Percentiles rank a stretch among this genome's conserved stretches.
phyloP scores from a whole-genome alignment of 2,329 filamentous ascomycete genomes.

The Pestalotiopsis sp. region DNA sequence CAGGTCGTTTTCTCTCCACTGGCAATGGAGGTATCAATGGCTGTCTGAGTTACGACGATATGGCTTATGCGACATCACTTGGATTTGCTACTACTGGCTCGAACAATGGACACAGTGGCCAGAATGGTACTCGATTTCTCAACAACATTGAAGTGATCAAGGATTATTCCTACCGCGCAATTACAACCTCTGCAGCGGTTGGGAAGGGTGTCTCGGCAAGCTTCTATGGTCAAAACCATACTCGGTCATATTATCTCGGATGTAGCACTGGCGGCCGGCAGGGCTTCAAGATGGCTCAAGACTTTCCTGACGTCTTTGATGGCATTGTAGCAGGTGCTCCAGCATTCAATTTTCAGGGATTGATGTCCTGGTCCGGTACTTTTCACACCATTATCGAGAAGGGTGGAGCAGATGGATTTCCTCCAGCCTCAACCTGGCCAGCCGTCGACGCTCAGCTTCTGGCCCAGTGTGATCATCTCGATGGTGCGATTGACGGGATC shows the following conservation, averaged over 20 bases:
- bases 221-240: constrained; percentile 44
- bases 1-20: constrained; percentile 45
- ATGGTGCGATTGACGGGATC: constrained; percentile 19
- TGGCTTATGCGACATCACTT: constrained; percentile 42
- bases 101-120: constrained; percentile 17
- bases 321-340: constrained; percentile 52
- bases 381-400: constrained; percentile 23
- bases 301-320: constrained; percentile 58
- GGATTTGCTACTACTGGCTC: constrained; percentile 14
- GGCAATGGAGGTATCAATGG: constrained; percentile 15
- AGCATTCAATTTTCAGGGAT: constrained; percentile 37
- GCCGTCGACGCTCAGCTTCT: constrained; percentile 41
- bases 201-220: constrained; percentile 48
- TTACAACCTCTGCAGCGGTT: constrained; percentile 49
- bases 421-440: constrained; percentile 30
- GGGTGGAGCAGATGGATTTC: constrained; percentile 3
- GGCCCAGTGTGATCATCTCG: constrained; percentile 18
- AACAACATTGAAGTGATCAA: constrained; percentile 13
- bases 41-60: constrained; percentile 31
- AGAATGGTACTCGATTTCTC: constrained; percentile 8
- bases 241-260: constrained; percentile 55
- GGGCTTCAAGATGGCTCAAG: constrained; percentile 54
- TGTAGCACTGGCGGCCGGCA: constrained; percentile 63
- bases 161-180: constrained; percentile 15
- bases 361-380: constrained; percentile 42